Conservation (phyloP, 164 flowering plant genomes). For the Dillenia turbinata region DNA sequence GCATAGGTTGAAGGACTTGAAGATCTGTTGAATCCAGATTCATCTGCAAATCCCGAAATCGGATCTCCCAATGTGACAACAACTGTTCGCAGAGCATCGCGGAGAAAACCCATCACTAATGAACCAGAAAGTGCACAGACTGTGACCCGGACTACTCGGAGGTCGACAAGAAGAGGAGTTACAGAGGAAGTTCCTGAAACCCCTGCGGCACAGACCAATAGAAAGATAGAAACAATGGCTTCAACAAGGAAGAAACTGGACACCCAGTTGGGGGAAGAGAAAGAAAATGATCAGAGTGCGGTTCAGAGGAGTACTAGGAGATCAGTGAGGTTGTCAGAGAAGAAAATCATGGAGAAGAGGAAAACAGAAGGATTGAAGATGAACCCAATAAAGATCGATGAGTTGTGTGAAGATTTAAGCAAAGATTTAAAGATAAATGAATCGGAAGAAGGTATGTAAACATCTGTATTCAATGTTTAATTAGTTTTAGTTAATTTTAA, state of each 20-base stretch:
- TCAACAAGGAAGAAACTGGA: slow-evolving; percentile 11
- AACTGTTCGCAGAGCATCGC: slow-evolving; percentile 28
- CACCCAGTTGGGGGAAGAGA: neutral
- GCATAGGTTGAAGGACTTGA: slow-evolving; percentile 56
- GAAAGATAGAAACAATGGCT: slow-evolving; percentile 7
- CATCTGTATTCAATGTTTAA: too few relatives aligned
- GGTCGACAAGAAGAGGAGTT: slow-evolving; percentile 17
- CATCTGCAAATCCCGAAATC: slow-evolving; percentile 12
- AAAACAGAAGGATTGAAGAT: neutral
- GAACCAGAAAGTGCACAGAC: slow-evolving; percentile 27
- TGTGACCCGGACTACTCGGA: slow-evolving; percentile 18
- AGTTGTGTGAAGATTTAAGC: slow-evolving; percentile 1
- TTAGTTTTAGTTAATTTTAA: too few relatives aligned
- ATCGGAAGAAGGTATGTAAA: too few relatives aligned
- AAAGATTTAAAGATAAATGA: too few relatives aligned
- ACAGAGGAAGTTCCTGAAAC: slow-evolving; percentile 17
- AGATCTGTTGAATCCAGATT: slow-evolving; percentile 27
- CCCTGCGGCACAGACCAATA: slow-evolving; percentile 10
- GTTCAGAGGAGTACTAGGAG: slow-evolving; percentile 33
- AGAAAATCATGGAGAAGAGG: slow-evolving; percentile 12
- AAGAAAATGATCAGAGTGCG: slow-evolving; percentile 2
- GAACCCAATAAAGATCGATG: slow-evolving; percentile 9
- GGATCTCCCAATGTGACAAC: slow-evolving; percentile 20
- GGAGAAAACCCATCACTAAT: slow-evolving; percentile 24
- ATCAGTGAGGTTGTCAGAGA: slow-evolving; percentile 40